phyloP scores from a whole-genome alignment of 768 basidiomycete genomes.

The Suillus variegatus region DNA sequence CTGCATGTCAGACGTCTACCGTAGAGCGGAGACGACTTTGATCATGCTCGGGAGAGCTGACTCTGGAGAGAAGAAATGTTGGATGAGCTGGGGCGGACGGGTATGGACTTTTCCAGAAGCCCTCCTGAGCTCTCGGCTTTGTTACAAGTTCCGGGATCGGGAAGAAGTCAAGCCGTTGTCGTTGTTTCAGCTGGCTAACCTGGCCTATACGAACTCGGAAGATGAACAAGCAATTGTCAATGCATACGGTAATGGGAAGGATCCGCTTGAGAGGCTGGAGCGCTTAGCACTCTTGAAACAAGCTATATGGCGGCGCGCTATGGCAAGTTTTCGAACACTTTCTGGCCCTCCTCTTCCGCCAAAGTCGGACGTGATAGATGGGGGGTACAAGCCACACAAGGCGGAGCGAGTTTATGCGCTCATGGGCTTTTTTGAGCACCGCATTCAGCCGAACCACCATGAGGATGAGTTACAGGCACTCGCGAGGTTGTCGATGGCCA shows the following conservation, averaged over 20 bases:
- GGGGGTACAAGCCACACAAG: slow-evolving; percentile 8
- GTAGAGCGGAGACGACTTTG: slow-evolving; percentile 14
- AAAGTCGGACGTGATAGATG: neutral
- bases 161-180: neutral
- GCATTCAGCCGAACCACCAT: slow-evolving; percentile 15
- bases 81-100: slow-evolving; percentile 20
- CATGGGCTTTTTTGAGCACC: slow-evolving; percentile 24
- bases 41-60: slow-evolving; percentile 12
- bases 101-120: slow-evolving; percentile 14
- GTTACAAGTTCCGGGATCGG: slow-evolving; percentile 10
- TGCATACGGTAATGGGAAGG: slow-evolving; percentile 1
- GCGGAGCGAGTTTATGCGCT: slow-evolving; percentile 21
- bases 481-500: slow-evolving; percentile 22
- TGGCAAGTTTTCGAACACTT: neutral
- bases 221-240: slow-evolving; percentile 19
- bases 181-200: slow-evolving; percentile 13
- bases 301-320: slow-evolving; percentile 19
- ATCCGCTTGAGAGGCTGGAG: slow-evolving; percentile 18
- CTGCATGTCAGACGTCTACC: slow-evolving; percentile 20
- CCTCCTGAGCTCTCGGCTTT: slow-evolving; percentile 5
- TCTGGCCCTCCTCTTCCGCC: neutral
- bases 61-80: slow-evolving; percentile 8
- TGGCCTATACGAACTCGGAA: slow-evolving; percentile 13
- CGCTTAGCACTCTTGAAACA: slow-evolving; percentile 17
- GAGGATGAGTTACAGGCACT: slow-evolving; percentile 19